These are phyloP conservation scores for Biscogniauxia marginata DNA, from an alignment of 2,329 filamentous ascomycete genomes.

Conservation along the genomic window DNA sequence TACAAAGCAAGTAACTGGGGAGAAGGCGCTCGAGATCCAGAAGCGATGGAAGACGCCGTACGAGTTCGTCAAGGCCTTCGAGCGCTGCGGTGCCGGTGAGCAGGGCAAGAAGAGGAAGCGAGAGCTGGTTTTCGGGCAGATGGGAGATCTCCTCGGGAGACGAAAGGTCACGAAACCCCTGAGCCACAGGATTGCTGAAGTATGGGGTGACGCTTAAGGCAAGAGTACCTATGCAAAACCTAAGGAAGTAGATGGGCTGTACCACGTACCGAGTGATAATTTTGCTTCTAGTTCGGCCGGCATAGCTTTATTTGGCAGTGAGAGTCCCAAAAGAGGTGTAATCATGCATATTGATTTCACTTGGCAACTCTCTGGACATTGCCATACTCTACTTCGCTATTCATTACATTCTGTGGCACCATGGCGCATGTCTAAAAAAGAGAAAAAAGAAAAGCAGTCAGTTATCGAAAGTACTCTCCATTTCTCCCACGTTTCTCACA, in stretches of 20 bases:
- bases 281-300: too few relatives aligned
- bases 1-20: slow-evolving; percentile 69
- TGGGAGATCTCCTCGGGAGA: slow-evolving; percentile 60
- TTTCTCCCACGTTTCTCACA: too few relatives aligned
- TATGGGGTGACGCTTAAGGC: slow-evolving; percentile 57
- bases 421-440: too few relatives aligned
- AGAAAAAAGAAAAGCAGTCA: too few relatives aligned
- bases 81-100: slow-evolving; percentile 49
- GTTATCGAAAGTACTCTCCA: too few relatives aligned
- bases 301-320: background rate
- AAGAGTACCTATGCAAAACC: background rate
- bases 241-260: too few relatives aligned
- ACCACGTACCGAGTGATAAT: too few relatives aligned
- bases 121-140: slow-evolving; percentile 57
- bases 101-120: slow-evolving; percentile 55
- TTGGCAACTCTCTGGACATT: background rate
- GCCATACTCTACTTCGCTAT: background rate
- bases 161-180: slow-evolving; percentile 67
- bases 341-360: background rate
- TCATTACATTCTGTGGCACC: too few relatives aligned
- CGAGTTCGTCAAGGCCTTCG: slow-evolving; percentile 69
- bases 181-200: slow-evolving; percentile 68
- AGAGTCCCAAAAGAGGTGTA: background rate
- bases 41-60: slow-evolving; percentile 73
- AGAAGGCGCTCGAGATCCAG: slow-evolving; percentile 78